Base-by-base conservation (phyloP, 352 stramenopile genomes). In the Globisporangium okanoganense region DNA sequence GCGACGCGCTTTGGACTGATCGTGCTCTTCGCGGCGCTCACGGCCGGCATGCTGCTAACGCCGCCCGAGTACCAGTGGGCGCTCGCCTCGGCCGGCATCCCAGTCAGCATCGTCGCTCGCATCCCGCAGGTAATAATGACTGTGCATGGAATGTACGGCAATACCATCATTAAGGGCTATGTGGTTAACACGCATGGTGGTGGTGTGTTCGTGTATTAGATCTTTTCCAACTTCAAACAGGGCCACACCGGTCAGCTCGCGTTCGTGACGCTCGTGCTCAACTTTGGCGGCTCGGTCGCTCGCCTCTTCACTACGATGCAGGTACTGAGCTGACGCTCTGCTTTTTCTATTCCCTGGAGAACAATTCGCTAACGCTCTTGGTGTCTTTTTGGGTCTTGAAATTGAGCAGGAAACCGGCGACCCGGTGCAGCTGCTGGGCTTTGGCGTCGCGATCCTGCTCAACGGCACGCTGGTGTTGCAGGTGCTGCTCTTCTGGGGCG, bases 231-330 rank as follows among this genome's bases (percentile, higher is more conserved):
- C 73, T 94, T 94, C 62, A 90, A 94, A 61, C 85, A 96, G 61
- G 84, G 85, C 12, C 87, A 96, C 70, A 96, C 87, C 41, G 87
- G 87, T n/a, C 87, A 96, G 64, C 72, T 96, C 31, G 87, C 87
- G 44, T 77, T 96, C 20, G 77, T 96, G 50, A 96, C 87, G 48
- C 70, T 94, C 41, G 66, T 94, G 65, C 76, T 94, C 38, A 96
- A 94, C 67, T 78, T 95, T 62, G 84, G 69, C 14, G 87, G 87
- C 20, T 92, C 84, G 0, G 62, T 92, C 48, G 87, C 87, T 36
- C 82, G 87, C 1, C 73, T 96, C 55, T 96, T 96, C 67, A 96
- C 87, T 22, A 95, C 86, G 16, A 67, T 96, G 57, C 84, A 95
- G 71, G 78, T 82, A 63, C 29, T 20, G 36, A 25, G 10, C 13